Conservation (phyloP, 1,139 yeast species). For the Hemisphaericaspora subhashii region DNA sequence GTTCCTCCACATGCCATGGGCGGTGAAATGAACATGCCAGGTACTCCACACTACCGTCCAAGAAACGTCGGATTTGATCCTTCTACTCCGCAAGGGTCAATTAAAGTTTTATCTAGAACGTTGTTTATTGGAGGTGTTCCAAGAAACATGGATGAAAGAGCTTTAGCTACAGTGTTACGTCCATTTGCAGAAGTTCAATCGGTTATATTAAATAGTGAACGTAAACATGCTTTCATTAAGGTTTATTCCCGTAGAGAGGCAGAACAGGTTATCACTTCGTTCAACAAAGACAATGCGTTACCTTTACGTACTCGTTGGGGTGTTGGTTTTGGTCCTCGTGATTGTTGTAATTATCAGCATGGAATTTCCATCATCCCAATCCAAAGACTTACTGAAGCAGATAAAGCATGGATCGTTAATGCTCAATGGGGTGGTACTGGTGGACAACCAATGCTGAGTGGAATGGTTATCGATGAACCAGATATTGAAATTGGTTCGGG, state of each 20-base stretch:
- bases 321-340: slow-evolving; percentile 98
- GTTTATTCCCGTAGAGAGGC: slow-evolving; percentile 96
- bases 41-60: slow-evolving; percentile 72
- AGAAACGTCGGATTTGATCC: slow-evolving; percentile 70
- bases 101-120: slow-evolving; percentile 86
- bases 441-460: slow-evolving; percentile 78
- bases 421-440: slow-evolving; percentile 99
- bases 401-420: slow-evolving; percentile 79
- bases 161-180: slow-evolving; percentile 63
- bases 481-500: slow-evolving; percentile 97
- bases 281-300: slow-evolving; percentile 50
- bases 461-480: slow-evolving; percentile 91
- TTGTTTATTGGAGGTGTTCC: slow-evolving; percentile 94
- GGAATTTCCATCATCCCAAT: slow-evolving; percentile 89
- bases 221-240: slow-evolving; percentile 94
- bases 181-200: slow-evolving; percentile 97
- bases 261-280: slow-evolving; percentile 64
- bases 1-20: slow-evolving; percentile 16
- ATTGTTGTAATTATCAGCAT: slow-evolving; percentile 91
- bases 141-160: slow-evolving; percentile 72
- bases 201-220: slow-evolving; percentile 79
- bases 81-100: slow-evolving; percentile 72
- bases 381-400: slow-evolving; percentile 88
- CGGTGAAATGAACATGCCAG: slow-evolving; percentile 66
- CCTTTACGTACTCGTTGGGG: slow-evolving; percentile 94